A percentile compares a stretch with the other conserved stretches of the same genome.
Evolutionary conservation across 2,329 filamentous ascomycete genomes (phyloP).

Genomic region (Colletotrichum destructivum): DNA sequence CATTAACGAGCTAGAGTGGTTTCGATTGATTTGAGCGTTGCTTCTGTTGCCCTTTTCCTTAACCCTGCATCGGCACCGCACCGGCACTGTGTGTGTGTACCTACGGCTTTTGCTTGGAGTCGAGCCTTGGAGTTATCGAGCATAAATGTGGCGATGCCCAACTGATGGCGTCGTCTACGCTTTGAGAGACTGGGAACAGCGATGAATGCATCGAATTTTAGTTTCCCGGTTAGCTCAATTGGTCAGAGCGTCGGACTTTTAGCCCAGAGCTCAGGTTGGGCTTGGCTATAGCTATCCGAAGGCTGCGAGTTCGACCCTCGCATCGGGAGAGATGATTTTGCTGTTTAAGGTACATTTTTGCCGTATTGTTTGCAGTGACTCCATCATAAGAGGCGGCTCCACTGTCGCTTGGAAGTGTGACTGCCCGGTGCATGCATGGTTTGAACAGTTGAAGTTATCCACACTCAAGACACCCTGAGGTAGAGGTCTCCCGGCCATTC

Average conservation of each 20-base stretch:
- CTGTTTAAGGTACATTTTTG: background rate
- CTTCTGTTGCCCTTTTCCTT: background rate
- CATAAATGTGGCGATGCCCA: background rate
- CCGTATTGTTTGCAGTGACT: too few species aligned
- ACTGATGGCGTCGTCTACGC: background rate
- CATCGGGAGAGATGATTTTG: background rate
- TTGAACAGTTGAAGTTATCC: too few species aligned
- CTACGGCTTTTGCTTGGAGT: background rate
- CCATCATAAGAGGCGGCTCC: too few species aligned
- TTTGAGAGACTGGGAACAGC: background rate
- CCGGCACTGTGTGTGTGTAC: too few species aligned
- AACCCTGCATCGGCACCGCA: background rate
- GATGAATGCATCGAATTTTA: fast-evolving
- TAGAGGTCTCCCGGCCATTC: too few species aligned
- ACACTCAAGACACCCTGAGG: too few species aligned
- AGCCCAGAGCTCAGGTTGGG: background rate
- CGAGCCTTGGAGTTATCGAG: background rate
- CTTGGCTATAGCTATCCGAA: background rate
- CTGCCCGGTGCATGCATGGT: too few species aligned
- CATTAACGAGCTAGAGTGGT: background rate
- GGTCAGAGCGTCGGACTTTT: conserved; percentile 18
- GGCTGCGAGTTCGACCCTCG: conserved; percentile 9
- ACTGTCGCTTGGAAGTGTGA: too few species aligned
- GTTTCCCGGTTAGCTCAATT: conserved; percentile 1
- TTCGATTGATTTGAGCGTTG: background rate